Base-by-base conservation (phyloP, 257 asterid species). In the Solanum peruvianum region DNA sequence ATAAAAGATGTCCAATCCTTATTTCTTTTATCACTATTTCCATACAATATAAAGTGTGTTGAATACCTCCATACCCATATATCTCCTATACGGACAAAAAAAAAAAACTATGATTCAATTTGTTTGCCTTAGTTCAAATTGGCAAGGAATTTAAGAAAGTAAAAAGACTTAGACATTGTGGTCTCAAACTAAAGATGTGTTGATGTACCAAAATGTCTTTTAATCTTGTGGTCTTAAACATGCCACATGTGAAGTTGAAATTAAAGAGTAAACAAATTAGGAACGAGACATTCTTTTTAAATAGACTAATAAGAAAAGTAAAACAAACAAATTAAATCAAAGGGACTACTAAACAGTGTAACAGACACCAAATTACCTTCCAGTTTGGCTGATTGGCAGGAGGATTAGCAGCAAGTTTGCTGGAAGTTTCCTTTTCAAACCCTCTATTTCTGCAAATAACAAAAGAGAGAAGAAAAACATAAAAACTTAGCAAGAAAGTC, bases 401-500 rank as follows among this genome's bases (percentile, higher is more conserved):
- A 86, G 93, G 87, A 89, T 91, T 92, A 73, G 94, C 98, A 78
- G 98, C 99, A 86, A 94, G 98, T 91, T 97, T 97, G 94, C 98
- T 95, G 6, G 98, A 95, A 95, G 98, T 89, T 95, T 97, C 91
- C 99, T 92, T 86, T 93, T 95, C 94, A 97, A 88, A 29, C 99
- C 99, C 37, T 97, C 99, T 35, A 94, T 90, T 89, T 97, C 99
- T 97, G 95, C 42, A 82, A 41, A 84, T 31, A 29, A 62, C 86
- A 44, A 10, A 78, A 80, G 85, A 80, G 23, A 49, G 85, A 80
- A 80, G 85, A 49, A 18, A 9, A 49, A 31, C 85, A 49, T 10
- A 9, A 44, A 80, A 80, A 49, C 45, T 29, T 49, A 80, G 12
- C 45, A 47, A 80, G 85, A 80, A 18, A 29, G 9, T 49, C 66